Conservation (phyloP, 345 rosid species). For the Capsella bursapastoris region DNA sequence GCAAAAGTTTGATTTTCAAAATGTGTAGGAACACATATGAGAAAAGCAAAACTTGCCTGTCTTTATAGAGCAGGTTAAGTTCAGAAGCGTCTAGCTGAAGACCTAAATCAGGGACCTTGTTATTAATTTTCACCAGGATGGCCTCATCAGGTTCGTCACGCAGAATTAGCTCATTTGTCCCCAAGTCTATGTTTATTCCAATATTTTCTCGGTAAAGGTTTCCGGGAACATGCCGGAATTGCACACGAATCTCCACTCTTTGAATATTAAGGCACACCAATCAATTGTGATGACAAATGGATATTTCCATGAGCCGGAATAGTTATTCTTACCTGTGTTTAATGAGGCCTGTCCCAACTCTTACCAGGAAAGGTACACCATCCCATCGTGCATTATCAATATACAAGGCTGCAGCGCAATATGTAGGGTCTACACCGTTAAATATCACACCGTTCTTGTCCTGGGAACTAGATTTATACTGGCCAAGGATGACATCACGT, state of each 20-base stretch:
- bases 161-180: conserved; percentile 70
- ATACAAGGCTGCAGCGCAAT: conserved; percentile 71
- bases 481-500: conserved; percentile 72
- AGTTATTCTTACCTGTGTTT: conserved; percentile 60
- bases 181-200: conserved; percentile 56
- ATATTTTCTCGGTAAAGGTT: conserved; percentile 63
- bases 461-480: conserved; percentile 57
- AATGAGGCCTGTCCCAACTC: conserved; percentile 75
- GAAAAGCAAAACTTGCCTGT: conserved; percentile 49
- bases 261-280: conserved; percentile 33
- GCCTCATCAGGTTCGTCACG: conserved; percentile 73
- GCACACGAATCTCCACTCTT: conserved; percentile 78
- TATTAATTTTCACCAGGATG: conserved; percentile 71
- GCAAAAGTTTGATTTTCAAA: neutral
- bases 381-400: conserved; percentile 92
- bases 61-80: conserved; percentile 76
- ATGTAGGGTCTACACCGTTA: conserved; percentile 60
- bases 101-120: conserved; percentile 75
- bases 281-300: neutral
- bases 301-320: conserved; percentile 11
- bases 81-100: conserved; percentile 80
- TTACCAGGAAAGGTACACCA: conserved; percentile 73
- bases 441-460: conserved; percentile 48
- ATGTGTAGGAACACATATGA: conserved; percentile 13
- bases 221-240: conserved; percentile 70